Evolutionary conservation across 192 early-diverging fungal species (phyloP).

Genomic region (Gorgonomyces haynaldii): DNA sequence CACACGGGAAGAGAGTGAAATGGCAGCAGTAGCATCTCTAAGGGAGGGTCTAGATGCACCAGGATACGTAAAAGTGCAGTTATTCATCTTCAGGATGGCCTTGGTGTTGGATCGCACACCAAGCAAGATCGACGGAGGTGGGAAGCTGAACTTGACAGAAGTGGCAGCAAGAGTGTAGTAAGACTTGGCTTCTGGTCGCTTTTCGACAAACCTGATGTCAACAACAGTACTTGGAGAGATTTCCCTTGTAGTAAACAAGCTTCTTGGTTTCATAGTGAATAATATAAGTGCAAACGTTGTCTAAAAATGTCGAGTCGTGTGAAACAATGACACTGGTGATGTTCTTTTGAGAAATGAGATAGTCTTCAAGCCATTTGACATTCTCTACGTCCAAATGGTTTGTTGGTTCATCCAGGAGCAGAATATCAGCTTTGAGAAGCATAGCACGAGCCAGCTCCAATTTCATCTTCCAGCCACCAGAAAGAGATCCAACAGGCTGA

Average conservation of each 20-base stretch:
- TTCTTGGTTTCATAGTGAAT: slow-evolving; percentile 68
- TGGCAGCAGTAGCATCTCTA: slow-evolving; percentile 45
- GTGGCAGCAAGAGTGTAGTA: slow-evolving; percentile 65
- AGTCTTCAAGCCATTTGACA: slow-evolving; percentile 67
- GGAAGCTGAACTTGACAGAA: slow-evolving; percentile 62
- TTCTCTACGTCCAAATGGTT: slow-evolving; percentile 74
- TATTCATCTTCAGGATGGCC: slow-evolving; percentile 66
- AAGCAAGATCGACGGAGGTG: slow-evolving; percentile 59
- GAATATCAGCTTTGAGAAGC: slow-evolving; percentile 65
- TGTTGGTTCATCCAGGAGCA: slow-evolving; percentile 89
- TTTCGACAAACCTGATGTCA: slow-evolving; percentile 44
- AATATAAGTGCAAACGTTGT: slow-evolving; percentile 69
- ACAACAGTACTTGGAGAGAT: slow-evolving; percentile 42
- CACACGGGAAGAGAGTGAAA: slow-evolving; percentile 66
- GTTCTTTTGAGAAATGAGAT: slow-evolving; percentile 49
- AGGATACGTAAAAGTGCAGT: slow-evolving; percentile 60
- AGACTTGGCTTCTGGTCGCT: slow-evolving; percentile 59
- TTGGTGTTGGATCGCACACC: slow-evolving; percentile 65
- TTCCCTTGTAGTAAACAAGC: slow-evolving; percentile 66
- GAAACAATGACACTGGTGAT: slow-evolving; percentile 67
- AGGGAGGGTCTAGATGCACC: slow-evolving; percentile 49
- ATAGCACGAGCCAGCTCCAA: slow-evolving; percentile 48
- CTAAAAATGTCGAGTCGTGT: slow-evolving; percentile 71
- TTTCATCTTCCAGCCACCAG: slow-evolving; percentile 57
- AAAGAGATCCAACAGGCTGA: slow-evolving; percentile 31